A percentile compares a stretch with the other conserved stretches of the same genome.
Conservation (phyloP, 306 rosid genomes). For the Leucaena leucocephala region DNA sequence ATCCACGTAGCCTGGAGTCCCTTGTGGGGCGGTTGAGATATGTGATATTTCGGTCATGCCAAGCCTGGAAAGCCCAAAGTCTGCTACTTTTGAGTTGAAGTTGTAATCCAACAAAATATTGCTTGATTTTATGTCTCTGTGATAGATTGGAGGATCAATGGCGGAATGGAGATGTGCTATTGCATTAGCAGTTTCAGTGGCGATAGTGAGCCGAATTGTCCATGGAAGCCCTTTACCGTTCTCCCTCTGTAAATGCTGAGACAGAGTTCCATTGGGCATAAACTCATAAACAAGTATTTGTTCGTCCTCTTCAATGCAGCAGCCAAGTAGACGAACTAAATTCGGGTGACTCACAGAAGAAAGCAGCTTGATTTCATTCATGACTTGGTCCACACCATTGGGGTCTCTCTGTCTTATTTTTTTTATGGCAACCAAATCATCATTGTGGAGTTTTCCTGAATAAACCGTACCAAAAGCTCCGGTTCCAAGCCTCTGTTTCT, state of each 20-base stretch:
- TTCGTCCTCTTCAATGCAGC: constrained; percentile 90
- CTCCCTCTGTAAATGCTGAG: constrained; percentile 84
- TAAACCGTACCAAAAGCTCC: constrained; percentile 97
- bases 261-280: constrained; percentile 90
- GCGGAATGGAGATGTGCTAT: constrained; percentile 92
- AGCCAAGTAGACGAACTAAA: constrained; percentile 90
- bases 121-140: constrained; percentile 92
- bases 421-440: constrained; percentile 86
- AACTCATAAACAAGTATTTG: constrained; percentile 90
- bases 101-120: constrained; percentile 78
- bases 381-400: constrained; percentile 80
- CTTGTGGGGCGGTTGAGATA: constrained; percentile 96
- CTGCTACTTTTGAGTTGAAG: constrained; percentile 95
- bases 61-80: constrained; percentile 95
- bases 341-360: constrained; percentile 95
- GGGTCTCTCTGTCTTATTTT: constrained; percentile 81
- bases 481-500: constrained; percentile 79
- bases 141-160: constrained; percentile 91
- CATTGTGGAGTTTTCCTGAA: constrained; percentile 76
- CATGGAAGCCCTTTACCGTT: constrained; percentile 80
- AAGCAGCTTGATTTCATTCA: constrained; percentile 95
- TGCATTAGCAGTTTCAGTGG: constrained; percentile 85
- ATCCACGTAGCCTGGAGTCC: constrained; percentile 97
- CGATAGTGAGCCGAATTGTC: constrained; percentile 83
- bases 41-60: constrained; percentile 86